These are phyloP conservation scores for Colletotrichum tabaci DNA, from an alignment of 2,329 filamentous ascomycete species.

Conservation along the genomic window DNA sequence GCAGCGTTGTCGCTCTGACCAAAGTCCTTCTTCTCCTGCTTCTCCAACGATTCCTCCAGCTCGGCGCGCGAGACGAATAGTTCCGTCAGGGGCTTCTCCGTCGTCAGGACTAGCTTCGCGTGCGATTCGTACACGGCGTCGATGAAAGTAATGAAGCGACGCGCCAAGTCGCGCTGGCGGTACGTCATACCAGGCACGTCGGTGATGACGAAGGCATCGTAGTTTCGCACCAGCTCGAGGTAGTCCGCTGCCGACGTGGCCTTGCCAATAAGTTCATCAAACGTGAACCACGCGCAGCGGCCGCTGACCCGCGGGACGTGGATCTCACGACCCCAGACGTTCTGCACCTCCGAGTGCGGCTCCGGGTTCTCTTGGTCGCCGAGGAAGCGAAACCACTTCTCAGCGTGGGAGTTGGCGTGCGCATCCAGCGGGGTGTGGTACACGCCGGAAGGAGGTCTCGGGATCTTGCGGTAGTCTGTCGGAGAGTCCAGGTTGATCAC, in stretches of 20 bases:
- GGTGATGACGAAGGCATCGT: conserved; percentile 93
- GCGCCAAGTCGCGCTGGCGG: conserved; percentile 86
- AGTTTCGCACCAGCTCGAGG: conserved; percentile 89
- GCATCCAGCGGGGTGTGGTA: conserved; percentile 91
- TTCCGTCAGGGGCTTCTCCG: conserved; percentile 85
- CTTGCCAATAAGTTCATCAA: conserved; percentile 89
- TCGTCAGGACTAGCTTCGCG: conserved; percentile 96
- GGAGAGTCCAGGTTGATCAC: conserved; percentile 96
- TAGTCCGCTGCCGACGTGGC: conserved; percentile 96
- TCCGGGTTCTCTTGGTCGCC: conserved; percentile 84
- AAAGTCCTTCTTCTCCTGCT: conserved; percentile 54
- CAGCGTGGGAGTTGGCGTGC: conserved; percentile 83
- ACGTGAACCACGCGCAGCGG: conserved; percentile 90
- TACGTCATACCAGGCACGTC: conserved; percentile 94
- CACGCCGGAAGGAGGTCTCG: conserved; percentile 90
- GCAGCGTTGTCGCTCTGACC: conserved; percentile 75
- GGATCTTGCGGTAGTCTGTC: conserved; percentile 98
- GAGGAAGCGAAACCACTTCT: conserved; percentile 96
- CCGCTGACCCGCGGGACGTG: conserved; percentile 90
- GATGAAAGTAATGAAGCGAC: conserved; percentile 97
- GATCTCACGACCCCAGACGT: conserved; percentile 94
- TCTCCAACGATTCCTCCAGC: conserved; percentile 69
- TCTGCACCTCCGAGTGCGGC: conserved; percentile 84
- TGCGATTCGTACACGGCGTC: conserved; percentile 94
- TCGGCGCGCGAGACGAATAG: conserved; percentile 86